A percentile compares a stretch with the other conserved stretches of the same genome.
Conservation (phyloP, 139 green algal genomes). For the Chlorella sp. region DNA sequence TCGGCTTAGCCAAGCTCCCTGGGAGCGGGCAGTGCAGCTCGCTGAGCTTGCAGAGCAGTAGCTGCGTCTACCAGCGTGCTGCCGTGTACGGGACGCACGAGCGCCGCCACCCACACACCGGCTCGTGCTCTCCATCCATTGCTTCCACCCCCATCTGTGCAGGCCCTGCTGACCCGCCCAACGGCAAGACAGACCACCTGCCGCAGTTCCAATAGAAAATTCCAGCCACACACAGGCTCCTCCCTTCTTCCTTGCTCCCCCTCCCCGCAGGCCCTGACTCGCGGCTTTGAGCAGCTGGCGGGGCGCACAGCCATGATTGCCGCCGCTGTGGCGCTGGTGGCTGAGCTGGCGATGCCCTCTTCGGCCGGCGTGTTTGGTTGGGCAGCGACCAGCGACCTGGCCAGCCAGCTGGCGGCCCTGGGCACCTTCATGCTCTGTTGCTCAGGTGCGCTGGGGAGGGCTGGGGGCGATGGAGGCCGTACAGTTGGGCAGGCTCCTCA, state of each 20-base stretch:
- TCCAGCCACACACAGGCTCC: not conserved
- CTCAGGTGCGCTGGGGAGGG: not conserved
- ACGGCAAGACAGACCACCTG: no score
- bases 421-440: conserved; percentile 14
- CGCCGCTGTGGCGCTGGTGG: conserved; percentile 17
- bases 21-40: no score
- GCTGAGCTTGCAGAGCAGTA: no score
- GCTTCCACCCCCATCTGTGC: no score
- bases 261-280: conserved; percentile 10
- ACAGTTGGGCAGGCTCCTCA: no score
- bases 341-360: conserved; percentile 30
- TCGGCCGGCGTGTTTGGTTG: conserved; percentile 39
- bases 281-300: conserved; percentile 38
- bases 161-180: no score
- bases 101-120: no score
- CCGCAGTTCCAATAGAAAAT: no score
- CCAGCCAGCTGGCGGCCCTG: not conserved
- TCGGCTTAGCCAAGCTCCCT: no score
- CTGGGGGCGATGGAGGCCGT: not conserved
- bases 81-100: no score
- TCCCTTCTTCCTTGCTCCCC: not conserved
- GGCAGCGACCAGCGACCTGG: not conserved
- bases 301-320: conserved; percentile 52
- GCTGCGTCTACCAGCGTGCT: no score
- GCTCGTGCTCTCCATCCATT: no score